phyloP scores from a whole-genome alignment of 2,329 filamentous ascomycete species.

The Karstenula rhodostoma region DNA sequence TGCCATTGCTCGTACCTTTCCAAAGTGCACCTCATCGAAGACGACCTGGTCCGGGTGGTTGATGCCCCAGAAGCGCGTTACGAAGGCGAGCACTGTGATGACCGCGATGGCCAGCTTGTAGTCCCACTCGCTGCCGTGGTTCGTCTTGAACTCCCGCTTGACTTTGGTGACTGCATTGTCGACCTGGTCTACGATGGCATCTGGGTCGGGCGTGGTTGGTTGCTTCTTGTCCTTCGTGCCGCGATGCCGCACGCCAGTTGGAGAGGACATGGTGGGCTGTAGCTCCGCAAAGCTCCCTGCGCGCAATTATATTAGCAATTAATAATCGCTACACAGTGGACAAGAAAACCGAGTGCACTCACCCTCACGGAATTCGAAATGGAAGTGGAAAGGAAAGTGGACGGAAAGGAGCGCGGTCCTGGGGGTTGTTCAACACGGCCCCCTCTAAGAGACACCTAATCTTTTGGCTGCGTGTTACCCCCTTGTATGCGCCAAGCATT shows the following conservation, averaged over 20 bases:
- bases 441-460: conserved; percentile 24
- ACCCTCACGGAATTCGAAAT: conserved; percentile 32
- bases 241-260: conserved; percentile 49
- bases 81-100: conserved; percentile 83
- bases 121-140: conserved; percentile 73
- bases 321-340: neutral
- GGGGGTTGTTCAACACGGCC: conserved; percentile 26
- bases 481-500: conserved; percentile 15
- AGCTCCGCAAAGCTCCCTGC: conserved; percentile 38
- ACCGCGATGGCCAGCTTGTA: conserved; percentile 81
- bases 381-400: conserved; percentile 24
- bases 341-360: conserved; percentile 17
- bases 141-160: conserved; percentile 43
- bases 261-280: conserved; percentile 47
- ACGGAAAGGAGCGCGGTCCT: conserved; percentile 25
- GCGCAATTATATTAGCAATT: conserved; percentile 25
- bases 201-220: conserved; percentile 47
- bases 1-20: conserved; percentile 75
- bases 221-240: conserved; percentile 50
- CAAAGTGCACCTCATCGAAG: conserved; percentile 99
- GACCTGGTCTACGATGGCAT: conserved; percentile 37
- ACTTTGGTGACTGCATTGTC: conserved; percentile 39
- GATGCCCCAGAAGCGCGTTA: conserved; percentile 96
- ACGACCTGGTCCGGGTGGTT: conserved; percentile 95
- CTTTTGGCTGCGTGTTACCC: conserved; percentile 17